A percentile compares a stretch with the other conserved stretches of the same genome.
Conservation (phyloP, 768 basidiomycete genomes). For the Obba rivulosa region DNA sequence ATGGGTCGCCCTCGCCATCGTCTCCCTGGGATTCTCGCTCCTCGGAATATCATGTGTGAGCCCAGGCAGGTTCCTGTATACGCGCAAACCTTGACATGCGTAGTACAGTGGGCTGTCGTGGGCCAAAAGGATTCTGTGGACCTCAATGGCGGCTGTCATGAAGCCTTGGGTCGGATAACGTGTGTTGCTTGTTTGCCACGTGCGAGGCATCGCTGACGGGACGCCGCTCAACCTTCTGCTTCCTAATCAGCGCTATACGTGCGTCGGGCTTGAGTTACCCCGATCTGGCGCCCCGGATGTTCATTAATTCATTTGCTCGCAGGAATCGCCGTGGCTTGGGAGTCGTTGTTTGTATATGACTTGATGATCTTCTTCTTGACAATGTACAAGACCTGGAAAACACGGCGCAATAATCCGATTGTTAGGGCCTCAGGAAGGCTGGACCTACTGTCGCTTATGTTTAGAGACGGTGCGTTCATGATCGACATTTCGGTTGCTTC, state of each 20-base stretch:
- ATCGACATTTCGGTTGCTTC: background rate
- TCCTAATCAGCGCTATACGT: constrained; percentile 19
- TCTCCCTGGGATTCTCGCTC: constrained; percentile 28
- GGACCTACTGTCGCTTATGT: constrained; percentile 35
- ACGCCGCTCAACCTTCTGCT: background rate
- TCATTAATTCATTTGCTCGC: background rate
- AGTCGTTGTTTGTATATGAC: constrained; percentile 47
- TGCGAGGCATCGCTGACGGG: background rate
- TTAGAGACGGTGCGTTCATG: constrained; percentile 42
- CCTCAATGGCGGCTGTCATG: constrained; percentile 18
- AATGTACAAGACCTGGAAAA: constrained; percentile 36
- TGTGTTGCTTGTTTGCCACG: constrained; percentile 10
- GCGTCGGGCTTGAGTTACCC: constrained; percentile 1
- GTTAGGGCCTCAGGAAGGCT: constrained; percentile 13
- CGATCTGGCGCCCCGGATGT: background rate
- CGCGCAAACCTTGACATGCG: background rate
- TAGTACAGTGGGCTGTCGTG: constrained; percentile 39
- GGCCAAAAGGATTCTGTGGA: constrained; percentile 23
- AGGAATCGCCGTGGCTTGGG: constrained; percentile 38
- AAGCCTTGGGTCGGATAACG: constrained; percentile 13
- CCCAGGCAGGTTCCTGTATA: constrained; percentile 1
- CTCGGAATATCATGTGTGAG: constrained; percentile 32
- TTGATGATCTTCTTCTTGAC: constrained; percentile 42
- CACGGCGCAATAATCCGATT: constrained; percentile 22
- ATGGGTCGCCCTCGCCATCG: constrained; percentile 31